A percentile compares a stretch with the other conserved stretches of the same genome.
phyloP scores from a whole-genome alignment of 805 yeast genomes.

The Maudiozyma bulderi region DNA sequence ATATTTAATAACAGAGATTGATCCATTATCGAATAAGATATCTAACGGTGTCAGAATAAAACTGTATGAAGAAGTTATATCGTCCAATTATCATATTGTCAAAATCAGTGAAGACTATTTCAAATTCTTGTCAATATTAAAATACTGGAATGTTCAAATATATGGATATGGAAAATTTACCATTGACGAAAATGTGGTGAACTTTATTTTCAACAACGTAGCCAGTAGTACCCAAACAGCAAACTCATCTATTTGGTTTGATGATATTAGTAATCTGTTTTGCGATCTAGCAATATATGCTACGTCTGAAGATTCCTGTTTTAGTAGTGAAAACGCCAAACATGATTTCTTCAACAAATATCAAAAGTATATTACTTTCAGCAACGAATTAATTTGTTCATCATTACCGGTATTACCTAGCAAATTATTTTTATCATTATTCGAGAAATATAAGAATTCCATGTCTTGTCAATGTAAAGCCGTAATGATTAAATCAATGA shows the following conservation, averaged over 20 bases:
- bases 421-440: conserved; percentile 3
- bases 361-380: conserved; percentile 10
- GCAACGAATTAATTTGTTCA: conserved; percentile 12
- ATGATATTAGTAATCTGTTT: conserved; percentile 3
- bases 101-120: conserved; percentile 6
- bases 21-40: not conserved
- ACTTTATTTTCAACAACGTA: conserved; percentile 14
- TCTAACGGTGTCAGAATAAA: conserved; percentile 6
- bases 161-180: conserved; percentile 1
- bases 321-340: not conserved
- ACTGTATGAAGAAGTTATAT: not conserved
- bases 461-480: conserved; percentile 15
- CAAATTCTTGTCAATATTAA: conserved; percentile 20
- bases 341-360: conserved; percentile 8
- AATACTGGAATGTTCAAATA: conserved; percentile 9
- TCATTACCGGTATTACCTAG: conserved; percentile 12
- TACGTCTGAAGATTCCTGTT: not conserved
- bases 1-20: not conserved
- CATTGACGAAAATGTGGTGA: conserved; percentile 1
- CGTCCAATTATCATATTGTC: not conserved
- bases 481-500: conserved; percentile 9
- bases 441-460: conserved; percentile 1
- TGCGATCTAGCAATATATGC: not conserved
- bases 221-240: conserved; percentile 9
- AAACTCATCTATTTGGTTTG: conserved; percentile 8